Evolutionary conservation across 305 asterid species (phyloP), one percentile per base, ranked within the genome.

Genomic region (Fraxinus sp.): DNA sequence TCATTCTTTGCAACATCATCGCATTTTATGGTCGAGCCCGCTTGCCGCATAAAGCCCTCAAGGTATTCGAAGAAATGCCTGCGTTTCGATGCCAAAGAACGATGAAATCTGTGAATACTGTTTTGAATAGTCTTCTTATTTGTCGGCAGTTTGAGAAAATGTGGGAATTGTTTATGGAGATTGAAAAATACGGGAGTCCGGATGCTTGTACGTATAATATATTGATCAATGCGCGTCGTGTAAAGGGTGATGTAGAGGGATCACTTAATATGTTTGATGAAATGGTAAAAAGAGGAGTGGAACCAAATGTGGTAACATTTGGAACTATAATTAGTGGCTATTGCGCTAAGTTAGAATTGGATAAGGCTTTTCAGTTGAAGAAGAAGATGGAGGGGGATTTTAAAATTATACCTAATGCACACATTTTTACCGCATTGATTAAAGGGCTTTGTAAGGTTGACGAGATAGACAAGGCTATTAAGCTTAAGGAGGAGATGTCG

Each of bases 161-260:
- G 88, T 76, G 35, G 82, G 91, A 88, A 14, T 11, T 86, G 64
- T 70, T 86, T 16, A 18, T 44, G n/a, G 87, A 72, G 52, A 80
- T 91, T 80, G 90, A 80, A 10, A 79, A 86, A 57, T 86, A 84
- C 33, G 91, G 71, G 73, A 37, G 33, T 75, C 91, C 95, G 3
- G 97, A 93, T 88, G 85, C 84, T 79, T 92, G 94, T 62, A 92
- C 97, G 77, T 94, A 86, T 81, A 92, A 90, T 80, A 88, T 94
- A 77, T 41, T 92, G 88, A 89, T 92, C 9, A 88, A 92, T 55
- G 90, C 87, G 18, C 81, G 86, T 32, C 85, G 89, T 76, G 18
- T 80, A 74, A 24, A 85, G 84, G 86, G 88, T 1, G 90, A 89
- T 85, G 80, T 91, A 78, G 79, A 7, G 22, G 36, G 79, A 4